Evolutionary conservation across 2,329 filamentous ascomycete genomes (phyloP).

Genomic region (Ascosphaera aggregata): DNA sequence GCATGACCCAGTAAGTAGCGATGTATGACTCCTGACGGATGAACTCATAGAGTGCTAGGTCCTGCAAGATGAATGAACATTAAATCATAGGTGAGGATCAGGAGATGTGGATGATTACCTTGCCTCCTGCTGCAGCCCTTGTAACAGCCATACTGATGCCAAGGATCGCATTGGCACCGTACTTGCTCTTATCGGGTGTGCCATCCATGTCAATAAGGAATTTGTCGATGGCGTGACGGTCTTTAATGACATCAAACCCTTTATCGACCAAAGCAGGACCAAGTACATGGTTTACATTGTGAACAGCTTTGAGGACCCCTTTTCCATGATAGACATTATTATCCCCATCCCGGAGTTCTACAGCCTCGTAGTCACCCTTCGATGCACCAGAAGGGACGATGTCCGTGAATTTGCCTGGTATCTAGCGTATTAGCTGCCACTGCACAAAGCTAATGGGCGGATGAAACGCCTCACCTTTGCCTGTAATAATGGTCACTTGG

Average conservation of each 20-base stretch:
- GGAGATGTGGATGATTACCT: no score
- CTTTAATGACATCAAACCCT: conserved; percentile 62
- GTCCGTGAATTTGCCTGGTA: no score
- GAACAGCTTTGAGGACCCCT: conserved; percentile 66
- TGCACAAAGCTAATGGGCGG: no score
- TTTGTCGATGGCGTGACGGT: conserved; percentile 61
- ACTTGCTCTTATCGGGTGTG: conserved; percentile 65
- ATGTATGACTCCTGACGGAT: conserved; percentile 70
- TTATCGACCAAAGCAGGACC: conserved; percentile 63
- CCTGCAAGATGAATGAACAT: no score
- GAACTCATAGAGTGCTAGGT: conserved; percentile 68
- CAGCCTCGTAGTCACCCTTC: conserved; percentile 78
- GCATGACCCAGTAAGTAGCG: conserved; percentile 79
- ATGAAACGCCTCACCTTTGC: conserved; percentile 6
- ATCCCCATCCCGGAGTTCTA: conserved; percentile 77
- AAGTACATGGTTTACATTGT: conserved; percentile 66
- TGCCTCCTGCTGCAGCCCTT: conserved; percentile 76
- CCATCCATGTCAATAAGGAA: conserved; percentile 74
- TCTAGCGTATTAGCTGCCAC: not conserved
- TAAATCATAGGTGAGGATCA: no score
- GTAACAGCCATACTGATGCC: conserved; percentile 66
- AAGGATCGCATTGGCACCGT: conserved; percentile 74
- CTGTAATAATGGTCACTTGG: conserved; percentile 11
- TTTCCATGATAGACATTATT: conserved; percentile 71
- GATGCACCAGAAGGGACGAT: conserved; percentile 95